Evolutionary conservation across 345 rosid genomes (phyloP).

Genomic region (Lepidium didymum): DNA sequence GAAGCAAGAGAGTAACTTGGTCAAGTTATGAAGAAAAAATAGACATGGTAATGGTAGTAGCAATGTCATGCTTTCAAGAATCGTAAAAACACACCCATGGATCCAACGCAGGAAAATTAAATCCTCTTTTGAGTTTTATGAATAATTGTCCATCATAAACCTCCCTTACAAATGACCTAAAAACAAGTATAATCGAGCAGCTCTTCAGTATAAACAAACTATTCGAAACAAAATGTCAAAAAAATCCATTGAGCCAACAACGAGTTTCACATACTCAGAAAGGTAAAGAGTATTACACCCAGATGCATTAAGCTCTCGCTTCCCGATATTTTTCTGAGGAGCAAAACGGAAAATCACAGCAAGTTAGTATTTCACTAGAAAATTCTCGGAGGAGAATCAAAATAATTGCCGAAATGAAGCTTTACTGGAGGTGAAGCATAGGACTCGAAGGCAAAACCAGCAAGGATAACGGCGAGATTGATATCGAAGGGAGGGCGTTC

Average conservation of each 20-base stretch:
- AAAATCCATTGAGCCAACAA: neutral
- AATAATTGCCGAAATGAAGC: neutral
- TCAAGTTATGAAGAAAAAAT: neutral
- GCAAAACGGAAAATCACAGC: neutral
- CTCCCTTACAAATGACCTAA: conserved; percentile 79
- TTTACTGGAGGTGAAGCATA: conserved; percentile 67
- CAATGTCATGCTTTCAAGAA: neutral
- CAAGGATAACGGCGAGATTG: conserved; percentile 89
- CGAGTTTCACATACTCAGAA: conserved; percentile 56
- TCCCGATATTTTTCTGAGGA: conserved; percentile 57
- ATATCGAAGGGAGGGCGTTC: conserved; percentile 74
- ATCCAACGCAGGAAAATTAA: conserved; percentile 85
- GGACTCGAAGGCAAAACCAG: conserved; percentile 95
- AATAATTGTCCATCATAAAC: conserved; percentile 80
- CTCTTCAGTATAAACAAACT: neutral
- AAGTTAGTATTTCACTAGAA: neutral
- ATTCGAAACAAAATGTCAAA: neutral
- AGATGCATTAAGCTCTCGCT: conserved; percentile 73
- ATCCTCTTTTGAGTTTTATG: conserved; percentile 65
- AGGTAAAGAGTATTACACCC: conserved; percentile 73
- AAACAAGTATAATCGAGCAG: neutral
- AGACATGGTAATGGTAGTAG: neutral
- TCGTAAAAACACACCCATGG: conserved; percentile 61
- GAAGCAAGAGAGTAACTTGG: neutral
- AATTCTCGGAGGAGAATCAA: neutral